Percentiles rank a stretch among this genome's conserved stretches.
Evolutionary conservation across 2,329 filamentous ascomycete genomes (phyloP).

Genomic region (Ophiobolus disseminans): DNA sequence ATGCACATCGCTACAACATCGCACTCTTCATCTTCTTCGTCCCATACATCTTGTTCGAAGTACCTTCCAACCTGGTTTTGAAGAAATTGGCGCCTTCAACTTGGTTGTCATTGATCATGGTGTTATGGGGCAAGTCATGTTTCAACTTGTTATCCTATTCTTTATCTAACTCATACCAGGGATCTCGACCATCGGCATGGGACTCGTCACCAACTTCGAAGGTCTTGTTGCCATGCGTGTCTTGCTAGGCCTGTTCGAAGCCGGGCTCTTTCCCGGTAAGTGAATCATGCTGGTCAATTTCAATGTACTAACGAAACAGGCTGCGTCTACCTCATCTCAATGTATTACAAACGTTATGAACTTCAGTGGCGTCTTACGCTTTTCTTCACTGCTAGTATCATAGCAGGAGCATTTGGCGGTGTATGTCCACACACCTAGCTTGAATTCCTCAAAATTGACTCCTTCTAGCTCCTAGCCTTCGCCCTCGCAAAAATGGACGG

Average conservation of each 20-base stretch:
- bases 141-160: background rate
- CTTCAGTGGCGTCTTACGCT: constrained; percentile 52
- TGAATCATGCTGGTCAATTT: background rate
- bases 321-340: constrained; percentile 41
- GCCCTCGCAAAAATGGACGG: constrained; percentile 68
- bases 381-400: constrained; percentile 51
- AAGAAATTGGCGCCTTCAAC: constrained; percentile 49
- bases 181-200: constrained; percentile 54
- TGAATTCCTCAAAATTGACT: background rate
- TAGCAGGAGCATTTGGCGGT: constrained; percentile 52
- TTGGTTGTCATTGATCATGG: constrained; percentile 50
- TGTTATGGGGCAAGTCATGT: constrained; percentile 44
- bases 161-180: constrained; percentile 15
- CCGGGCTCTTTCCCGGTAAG: constrained; percentile 42
- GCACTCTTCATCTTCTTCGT: constrained; percentile 50
- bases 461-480: constrained; percentile 47
- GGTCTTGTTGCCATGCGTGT: constrained; percentile 58
- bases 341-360: constrained; percentile 55
- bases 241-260: constrained; percentile 47
- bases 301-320: constrained; percentile 16
- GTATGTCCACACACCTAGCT: constrained; percentile 20
- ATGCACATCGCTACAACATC: constrained; percentile 45
- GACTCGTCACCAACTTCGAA: constrained; percentile 55
- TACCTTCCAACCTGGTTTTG: constrained; percentile 48
- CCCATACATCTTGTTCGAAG: constrained; percentile 48